phyloP scores from a whole-genome alignment of 305 asterid genomes.

The Lippia alba region DNA sequence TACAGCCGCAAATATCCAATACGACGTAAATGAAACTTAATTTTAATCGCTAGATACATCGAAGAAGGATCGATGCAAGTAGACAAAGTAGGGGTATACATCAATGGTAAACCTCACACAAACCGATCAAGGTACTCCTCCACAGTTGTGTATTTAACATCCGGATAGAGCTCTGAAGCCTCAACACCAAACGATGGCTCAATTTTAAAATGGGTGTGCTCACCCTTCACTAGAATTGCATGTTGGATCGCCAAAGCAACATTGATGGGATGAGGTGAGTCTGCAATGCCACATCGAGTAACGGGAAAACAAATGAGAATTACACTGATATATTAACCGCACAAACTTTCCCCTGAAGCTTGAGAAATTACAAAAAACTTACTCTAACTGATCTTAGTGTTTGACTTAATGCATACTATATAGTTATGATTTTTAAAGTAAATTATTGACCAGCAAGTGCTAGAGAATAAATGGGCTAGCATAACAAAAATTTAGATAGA shows the following conservation, averaged over 20 bases:
- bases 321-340: too few species aligned
- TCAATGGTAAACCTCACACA: conserved; percentile 37
- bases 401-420: too few species aligned
- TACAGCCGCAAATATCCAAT: too few species aligned
- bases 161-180: conserved; percentile 80
- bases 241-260: conserved; percentile 52
- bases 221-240: conserved; percentile 64
- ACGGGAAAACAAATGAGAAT: not conserved
- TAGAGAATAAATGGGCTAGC: too few species aligned
- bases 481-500: too few species aligned
- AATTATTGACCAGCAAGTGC: too few species aligned
- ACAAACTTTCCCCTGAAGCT: too few species aligned
- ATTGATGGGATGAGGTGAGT: conserved; percentile 60
- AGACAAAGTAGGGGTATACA: not conserved
- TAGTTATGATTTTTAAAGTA: too few species aligned
- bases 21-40: too few species aligned
- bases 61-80: not conserved
- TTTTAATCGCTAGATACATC: too few species aligned
- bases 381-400: too few species aligned
- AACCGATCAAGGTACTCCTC: conserved; percentile 59
- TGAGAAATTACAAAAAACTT: too few species aligned
- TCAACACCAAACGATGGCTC: conserved; percentile 72
- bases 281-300: conserved; percentile 38
- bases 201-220: conserved; percentile 64
- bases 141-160: conserved; percentile 70